Evolutionary conservation across 495 filamentous ascomycete genomes (phyloP), one percentile per base, ranked within the genome.

Genomic region (Pyronema omphalodes): DNA sequence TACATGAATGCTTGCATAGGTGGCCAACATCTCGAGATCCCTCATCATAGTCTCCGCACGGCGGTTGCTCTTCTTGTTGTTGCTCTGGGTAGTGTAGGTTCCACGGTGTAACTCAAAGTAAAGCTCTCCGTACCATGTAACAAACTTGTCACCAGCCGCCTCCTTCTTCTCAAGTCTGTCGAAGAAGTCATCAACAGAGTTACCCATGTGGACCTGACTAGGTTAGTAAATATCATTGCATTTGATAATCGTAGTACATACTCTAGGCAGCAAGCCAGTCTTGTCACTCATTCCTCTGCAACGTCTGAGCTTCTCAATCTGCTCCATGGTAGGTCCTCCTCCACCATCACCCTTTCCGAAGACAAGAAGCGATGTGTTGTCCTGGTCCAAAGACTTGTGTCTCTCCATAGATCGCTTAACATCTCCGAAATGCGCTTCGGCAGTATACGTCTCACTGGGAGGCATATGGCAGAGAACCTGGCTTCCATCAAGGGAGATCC

Each of bases 401-500:
- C 94, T 87, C 7, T 82, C 78, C 51, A 95, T 73, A 62, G 86
- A 93, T 54, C 91, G 78, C 66, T 76, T 93, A 12, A 98, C 82
- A 67, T 98, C 91, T 8, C 91, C 91, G 69, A 96, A 95, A 66
- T 96, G 81, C 11, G 91, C 91, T 58, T 84, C 78, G 1, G 91
- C 85, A 8, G 91, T 98, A 65, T 96, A 65, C 0, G 91, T 98
- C 64, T 98, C 84, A 5, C 85, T 72, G 8, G 91, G 89, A 14
- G 86, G 73, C 91, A 98, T 98, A 66, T 98, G 91, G 67, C 89
- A 95, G 50, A 98, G 74, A 43, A 98, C 91, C 62, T 98, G 91
- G 56, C 83, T 93, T 14, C 89, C 88, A 64, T 98, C 91, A 23
- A 94, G 76, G 1, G 86, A 73, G 15, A 98, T 88, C 91, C 91